Percentiles rank a stretch among this genome's conserved stretches.
phyloP scores from a whole-genome alignment of 257 asterid species.

The Ilex aquifolium region DNA sequence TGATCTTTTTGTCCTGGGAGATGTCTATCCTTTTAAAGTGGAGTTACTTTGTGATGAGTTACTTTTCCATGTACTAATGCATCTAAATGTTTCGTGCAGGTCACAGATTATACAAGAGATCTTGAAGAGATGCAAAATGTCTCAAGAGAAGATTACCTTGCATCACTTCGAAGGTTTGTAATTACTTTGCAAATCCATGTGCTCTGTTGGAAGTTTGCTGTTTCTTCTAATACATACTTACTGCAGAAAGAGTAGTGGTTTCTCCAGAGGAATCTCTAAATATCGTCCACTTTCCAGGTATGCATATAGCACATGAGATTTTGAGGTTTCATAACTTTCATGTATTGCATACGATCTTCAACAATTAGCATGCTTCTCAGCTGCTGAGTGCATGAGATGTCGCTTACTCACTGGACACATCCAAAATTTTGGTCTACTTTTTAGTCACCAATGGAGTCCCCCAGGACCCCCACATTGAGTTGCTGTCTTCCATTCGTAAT shows the following conservation, averaged over 20 bases:
- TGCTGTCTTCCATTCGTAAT: no score
- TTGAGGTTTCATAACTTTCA: neutral
- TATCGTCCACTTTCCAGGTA: constrained; percentile 96
- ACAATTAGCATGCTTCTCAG: no score
- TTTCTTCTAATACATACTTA: constrained; percentile 22
- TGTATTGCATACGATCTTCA: neutral
- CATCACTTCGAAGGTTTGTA: constrained; percentile 84
- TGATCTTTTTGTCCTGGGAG: no score
- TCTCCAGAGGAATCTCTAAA: constrained; percentile 89
- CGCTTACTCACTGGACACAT: no score
- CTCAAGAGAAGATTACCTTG: constrained; percentile 93
- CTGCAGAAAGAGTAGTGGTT: constrained; percentile 98
- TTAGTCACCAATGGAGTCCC: no score
- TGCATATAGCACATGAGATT: constrained; percentile 9
- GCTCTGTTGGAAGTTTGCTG: neutral
- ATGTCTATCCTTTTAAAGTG: no score
- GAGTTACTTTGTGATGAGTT: neutral
- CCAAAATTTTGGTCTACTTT: no score
- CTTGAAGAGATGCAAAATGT: constrained; percentile 97
- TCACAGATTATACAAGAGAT: constrained; percentile 88
- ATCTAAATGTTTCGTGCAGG: constrained; percentile 33
- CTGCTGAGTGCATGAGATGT: no score
- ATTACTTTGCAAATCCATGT: neutral
- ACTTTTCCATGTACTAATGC: neutral
- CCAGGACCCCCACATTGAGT: no score